Base-by-base conservation (phyloP, 371 early-diverging fungal species). In the Funneliformis caledonium region DNA sequence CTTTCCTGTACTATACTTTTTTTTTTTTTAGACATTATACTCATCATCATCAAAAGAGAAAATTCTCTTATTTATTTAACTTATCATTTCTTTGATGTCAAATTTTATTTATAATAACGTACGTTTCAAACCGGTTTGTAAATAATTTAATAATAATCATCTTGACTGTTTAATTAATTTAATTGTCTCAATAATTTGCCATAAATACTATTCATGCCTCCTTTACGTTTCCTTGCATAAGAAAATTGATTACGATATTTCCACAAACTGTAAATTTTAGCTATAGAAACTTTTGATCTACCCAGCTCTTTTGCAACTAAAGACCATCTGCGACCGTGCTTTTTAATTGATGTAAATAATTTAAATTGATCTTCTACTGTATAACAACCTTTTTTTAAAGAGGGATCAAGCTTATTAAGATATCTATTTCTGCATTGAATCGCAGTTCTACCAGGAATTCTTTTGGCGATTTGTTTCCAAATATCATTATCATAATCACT, bases 341-440 rank as follows among this genome's bases (percentile, higher is more conserved):
- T 56, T 16, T 56, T 56, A 56, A 56, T 56, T 6, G 56, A 56
- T 19, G 19, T 56, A 56, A 56, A 56, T 56, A 56, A 56, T 56
- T 56, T 16, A 56, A 56, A 56, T 1, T 56, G 56, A 16, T 56
- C 56, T 56, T 56, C 56, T 56, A 16, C 56, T 19, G 56, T 19
- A 56, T 56, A 56, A 56, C 56, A 19, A 56, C 56, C 56, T 56
- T 6, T 56, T 56, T 56, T 56, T n/a, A 56, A 19, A 56, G 56
- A 56, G 19, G 56, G 56, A 56, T 56, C 19, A 56, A 56, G 56
- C 16, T 4, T 56, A 56, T 56, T 16, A 7, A 56, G 16, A 56
- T 56, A 56, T 69, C 43, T 69, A n/a, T 69, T 43, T 16, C 70
- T 37, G 45, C 70, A 69, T 69, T 69, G 43, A 16, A n/a, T 43